Percentiles rank a stretch among this genome's conserved stretches.
Conservation (phyloP, 257 asterid species). For the Buddleja alternifolia region DNA sequence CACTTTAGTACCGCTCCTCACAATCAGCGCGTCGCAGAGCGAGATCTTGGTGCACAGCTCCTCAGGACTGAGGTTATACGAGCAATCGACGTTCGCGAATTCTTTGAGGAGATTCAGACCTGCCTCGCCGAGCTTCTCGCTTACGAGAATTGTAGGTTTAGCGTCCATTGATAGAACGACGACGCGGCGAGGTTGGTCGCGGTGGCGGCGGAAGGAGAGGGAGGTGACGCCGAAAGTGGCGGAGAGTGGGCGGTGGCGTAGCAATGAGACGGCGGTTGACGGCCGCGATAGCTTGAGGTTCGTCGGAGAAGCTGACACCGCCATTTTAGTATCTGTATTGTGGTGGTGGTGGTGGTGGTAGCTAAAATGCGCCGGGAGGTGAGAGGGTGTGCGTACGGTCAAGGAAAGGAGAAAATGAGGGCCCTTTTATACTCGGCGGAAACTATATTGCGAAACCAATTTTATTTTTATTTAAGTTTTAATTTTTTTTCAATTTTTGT, state of each 20-base stretch:
- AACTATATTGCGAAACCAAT: too few species aligned
- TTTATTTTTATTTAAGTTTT: too few species aligned
- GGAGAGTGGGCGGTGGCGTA: slow-evolving; percentile 38
- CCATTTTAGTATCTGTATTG: slow-evolving; percentile 43
- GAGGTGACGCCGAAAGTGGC: slow-evolving; percentile 45
- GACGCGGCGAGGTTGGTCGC: slow-evolving; percentile 45
- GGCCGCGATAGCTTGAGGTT: slow-evolving; percentile 46
- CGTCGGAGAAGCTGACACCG: slow-evolving; percentile 56
- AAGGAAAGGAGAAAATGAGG: neutral
- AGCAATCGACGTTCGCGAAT: slow-evolving; percentile 83
- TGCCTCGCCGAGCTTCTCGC: slow-evolving; percentile 91
- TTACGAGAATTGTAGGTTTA: slow-evolving; percentile 84
- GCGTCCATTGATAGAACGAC: slow-evolving; percentile 73
- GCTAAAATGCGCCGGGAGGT: slow-evolving; percentile 15
- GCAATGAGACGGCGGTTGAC: slow-evolving; percentile 45
- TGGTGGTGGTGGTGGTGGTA: slow-evolving; percentile 1
- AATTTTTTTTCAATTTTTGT: too few species aligned
- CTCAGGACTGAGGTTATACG: slow-evolving; percentile 80
- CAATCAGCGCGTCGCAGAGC: slow-evolving; percentile 85
- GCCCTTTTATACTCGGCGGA: neutral
- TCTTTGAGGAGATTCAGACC: slow-evolving; percentile 73
- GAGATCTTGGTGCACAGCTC: slow-evolving; percentile 92
- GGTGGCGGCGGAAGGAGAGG: slow-evolving; percentile 37
- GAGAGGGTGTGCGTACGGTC: slow-evolving; percentile 4
- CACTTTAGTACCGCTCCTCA: slow-evolving; percentile 89